Conservation (phyloP, 2,329 filamentous ascomycete genomes). For the Tolypocladium album region DNA sequence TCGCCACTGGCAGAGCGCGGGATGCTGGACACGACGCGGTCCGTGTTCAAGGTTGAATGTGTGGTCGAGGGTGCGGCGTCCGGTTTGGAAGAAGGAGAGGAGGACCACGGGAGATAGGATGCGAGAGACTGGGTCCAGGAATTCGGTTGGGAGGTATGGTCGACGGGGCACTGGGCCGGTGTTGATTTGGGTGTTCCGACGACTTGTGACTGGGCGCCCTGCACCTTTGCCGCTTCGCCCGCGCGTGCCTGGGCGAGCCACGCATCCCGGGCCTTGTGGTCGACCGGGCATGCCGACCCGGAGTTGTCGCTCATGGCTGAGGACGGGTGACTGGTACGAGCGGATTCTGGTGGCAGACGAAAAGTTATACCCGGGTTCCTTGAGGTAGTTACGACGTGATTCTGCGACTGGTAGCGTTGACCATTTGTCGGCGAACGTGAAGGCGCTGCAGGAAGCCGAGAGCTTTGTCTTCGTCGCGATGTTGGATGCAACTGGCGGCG, state of each 20-base stretch:
- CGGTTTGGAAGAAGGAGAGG: constrained; percentile 12
- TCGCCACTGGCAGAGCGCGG: constrained; percentile 43
- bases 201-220: constrained; percentile 8
- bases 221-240: constrained; percentile 27
- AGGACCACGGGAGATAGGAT: constrained; percentile 30
- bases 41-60: constrained; percentile 40
- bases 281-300: constrained; percentile 63
- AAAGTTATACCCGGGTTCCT: too few relatives aligned
- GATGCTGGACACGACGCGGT: constrained; percentile 71
- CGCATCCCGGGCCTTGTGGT: constrained; percentile 76
- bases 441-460: background rate
- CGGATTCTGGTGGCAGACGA: background rate
- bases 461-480: background rate
- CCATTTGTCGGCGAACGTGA: background rate
- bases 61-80: constrained; percentile 6
- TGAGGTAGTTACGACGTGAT: background rate
- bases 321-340: background rate
- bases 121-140: constrained; percentile 33
- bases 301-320: constrained; percentile 14
- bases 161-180: constrained; percentile 20
- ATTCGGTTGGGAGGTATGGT: constrained; percentile 17
- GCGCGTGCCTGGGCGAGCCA: constrained; percentile 66
- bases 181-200: background rate
- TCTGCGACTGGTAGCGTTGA: background rate
- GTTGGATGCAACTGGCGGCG: background rate